A percentile compares a stretch with the other conserved stretches of the same genome.
phyloP scores from a whole-genome alignment of 2,329 filamentous ascomycete genomes.

The Xylaria sp. region DNA sequence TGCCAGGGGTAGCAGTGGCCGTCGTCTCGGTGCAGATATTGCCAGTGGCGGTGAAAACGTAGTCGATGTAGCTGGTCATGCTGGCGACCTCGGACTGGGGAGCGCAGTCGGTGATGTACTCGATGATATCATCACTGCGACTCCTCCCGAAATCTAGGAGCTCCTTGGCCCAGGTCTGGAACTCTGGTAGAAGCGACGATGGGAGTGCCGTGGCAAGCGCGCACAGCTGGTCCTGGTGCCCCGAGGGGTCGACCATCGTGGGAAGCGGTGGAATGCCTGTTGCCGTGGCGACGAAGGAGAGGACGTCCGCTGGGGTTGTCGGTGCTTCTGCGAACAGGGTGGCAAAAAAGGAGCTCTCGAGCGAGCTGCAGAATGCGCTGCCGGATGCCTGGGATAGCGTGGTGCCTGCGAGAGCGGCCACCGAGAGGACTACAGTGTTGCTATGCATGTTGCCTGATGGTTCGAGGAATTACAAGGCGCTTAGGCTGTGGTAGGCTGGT shows the following conservation, averaged over 20 bases:
- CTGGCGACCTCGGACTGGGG: slow-evolving; percentile 1
- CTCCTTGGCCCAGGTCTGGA: background rate
- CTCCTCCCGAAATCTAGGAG: slow-evolving; percentile 5
- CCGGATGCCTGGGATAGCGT: slow-evolving; percentile 25
- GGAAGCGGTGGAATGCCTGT: slow-evolving; percentile 3
- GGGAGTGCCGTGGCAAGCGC: slow-evolving; percentile 20
- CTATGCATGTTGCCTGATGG: slow-evolving; percentile 20
- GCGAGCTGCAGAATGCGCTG: slow-evolving; percentile 15
- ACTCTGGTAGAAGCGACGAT: slow-evolving; percentile 23
- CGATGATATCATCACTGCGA: background rate
- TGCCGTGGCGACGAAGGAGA: slow-evolving; percentile 12
- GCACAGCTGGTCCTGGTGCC: slow-evolving; percentile 21
- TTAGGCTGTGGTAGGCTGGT: slow-evolving; percentile 6
- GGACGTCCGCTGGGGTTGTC: slow-evolving; percentile 20
- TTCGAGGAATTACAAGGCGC: slow-evolving; percentile 1
- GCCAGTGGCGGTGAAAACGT: slow-evolving; percentile 17
- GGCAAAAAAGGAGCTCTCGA: slow-evolving; percentile 8
- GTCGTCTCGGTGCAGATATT: slow-evolving; percentile 25
- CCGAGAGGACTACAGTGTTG: background rate
- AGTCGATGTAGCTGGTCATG: slow-evolving; percentile 22
- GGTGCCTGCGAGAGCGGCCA: slow-evolving; percentile 24
- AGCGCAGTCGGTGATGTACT: slow-evolving; percentile 16
- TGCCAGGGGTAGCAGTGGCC: slow-evolving; percentile 12
- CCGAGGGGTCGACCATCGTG: slow-evolving; percentile 3
- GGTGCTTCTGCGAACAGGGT: slow-evolving; percentile 6